Evolutionary conservation across 2,329 filamentous ascomycete genomes (phyloP).

Genomic region (Neocucurbitaria cava): DNA sequence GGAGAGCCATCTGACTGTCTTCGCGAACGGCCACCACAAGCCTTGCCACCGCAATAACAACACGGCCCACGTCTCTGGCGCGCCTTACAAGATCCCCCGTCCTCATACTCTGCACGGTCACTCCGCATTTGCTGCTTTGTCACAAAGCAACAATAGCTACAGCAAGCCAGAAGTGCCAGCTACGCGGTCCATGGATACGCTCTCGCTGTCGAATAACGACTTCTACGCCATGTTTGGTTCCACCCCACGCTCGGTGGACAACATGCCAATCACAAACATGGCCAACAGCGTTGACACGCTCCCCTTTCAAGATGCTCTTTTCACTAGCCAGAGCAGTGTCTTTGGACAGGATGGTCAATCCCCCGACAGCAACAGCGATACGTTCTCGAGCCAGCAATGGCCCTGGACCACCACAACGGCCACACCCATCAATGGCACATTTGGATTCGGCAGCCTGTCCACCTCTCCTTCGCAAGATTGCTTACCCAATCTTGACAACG

Average conservation of each 20-base stretch:
- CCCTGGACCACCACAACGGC: constrained; percentile 38
- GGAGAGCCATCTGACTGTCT: constrained; percentile 66
- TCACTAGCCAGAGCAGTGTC: constrained; percentile 29
- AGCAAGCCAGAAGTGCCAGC: constrained; percentile 29
- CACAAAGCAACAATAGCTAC: constrained; percentile 31
- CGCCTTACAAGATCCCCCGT: constrained; percentile 67
- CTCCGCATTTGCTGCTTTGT: constrained; percentile 35
- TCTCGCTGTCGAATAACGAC: constrained; percentile 46
- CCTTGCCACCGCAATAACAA: constrained; percentile 70
- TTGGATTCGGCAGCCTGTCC: constrained; percentile 45
- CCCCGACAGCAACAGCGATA: constrained; percentile 45
- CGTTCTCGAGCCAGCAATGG: constrained; percentile 42
- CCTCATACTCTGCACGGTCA: constrained; percentile 48
- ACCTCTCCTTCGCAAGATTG: constrained; percentile 50
- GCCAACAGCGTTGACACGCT: constrained; percentile 39
- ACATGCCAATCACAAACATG: constrained; percentile 34
- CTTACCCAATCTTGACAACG: constrained; percentile 42
- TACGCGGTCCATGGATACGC: constrained; percentile 44
- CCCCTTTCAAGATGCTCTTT: constrained; percentile 37
- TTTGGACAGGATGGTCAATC: constrained; percentile 42
- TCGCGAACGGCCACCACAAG: constrained; percentile 70
- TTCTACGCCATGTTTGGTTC: constrained; percentile 47
- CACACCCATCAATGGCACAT: constrained; percentile 37
- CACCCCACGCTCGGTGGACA: constrained; percentile 34
- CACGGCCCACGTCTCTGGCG: constrained; percentile 66